Evolutionary conservation across 2,329 filamentous ascomycete genomes (phyloP).

Genomic region (Epichloe coenophiala): DNA sequence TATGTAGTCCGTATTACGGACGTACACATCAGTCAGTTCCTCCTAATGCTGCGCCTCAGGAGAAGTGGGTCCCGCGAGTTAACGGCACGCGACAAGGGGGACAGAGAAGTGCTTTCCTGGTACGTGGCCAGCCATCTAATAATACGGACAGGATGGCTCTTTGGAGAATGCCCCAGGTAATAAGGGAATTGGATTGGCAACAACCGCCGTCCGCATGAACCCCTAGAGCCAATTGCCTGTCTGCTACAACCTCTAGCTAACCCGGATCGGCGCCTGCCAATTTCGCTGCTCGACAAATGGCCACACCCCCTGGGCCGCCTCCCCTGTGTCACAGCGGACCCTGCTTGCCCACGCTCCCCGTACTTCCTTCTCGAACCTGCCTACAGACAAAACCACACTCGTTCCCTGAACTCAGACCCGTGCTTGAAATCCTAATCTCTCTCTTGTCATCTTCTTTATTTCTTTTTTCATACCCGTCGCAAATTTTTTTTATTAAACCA

Average conservation of each 20-base stretch:
- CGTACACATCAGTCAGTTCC: no score
- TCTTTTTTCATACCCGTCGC: neutral
- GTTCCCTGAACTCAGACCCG: neutral
- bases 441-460: neutral
- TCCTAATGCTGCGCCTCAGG: no score
- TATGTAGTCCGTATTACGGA: no score
- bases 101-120: no score
- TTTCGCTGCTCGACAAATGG: constrained; percentile 1
- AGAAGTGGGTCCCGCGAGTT: no score
- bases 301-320: neutral
- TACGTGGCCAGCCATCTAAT: no score
- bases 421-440: neutral
- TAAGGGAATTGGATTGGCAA: neutral
- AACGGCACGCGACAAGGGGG: neutral
- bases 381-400: constrained; percentile 3
- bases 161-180: neutral
- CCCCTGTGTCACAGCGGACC: neutral
- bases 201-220: neutral
- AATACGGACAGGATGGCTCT: neutral
- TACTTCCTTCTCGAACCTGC: neutral
- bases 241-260: neutral
- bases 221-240: neutral
- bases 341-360: neutral
- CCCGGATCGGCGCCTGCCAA: constrained; percentile 1
- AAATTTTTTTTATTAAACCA: neutral